Base-by-base conservation (phyloP, 1,284 basidiomycete genomes). In the Chondrostereum purpureum region DNA sequence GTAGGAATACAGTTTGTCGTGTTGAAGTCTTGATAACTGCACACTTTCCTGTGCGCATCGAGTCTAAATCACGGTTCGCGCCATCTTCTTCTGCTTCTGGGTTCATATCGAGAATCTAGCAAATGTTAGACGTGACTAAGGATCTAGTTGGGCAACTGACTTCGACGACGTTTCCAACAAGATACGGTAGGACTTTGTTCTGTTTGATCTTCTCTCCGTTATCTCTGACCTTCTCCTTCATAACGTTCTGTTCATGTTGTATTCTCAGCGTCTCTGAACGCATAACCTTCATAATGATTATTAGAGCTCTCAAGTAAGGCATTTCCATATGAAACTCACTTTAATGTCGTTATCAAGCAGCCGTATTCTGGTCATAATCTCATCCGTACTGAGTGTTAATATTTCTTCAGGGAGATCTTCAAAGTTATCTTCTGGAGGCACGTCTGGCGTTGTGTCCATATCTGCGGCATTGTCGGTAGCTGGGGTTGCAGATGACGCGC, bases 1-100 rank as follows among this genome's bases (percentile, higher is more conserved):
- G 95, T 16, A 99, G 80, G 73, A 99, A 99, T 44, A 99, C 93
- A 35, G 96, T 99, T 73, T 94, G 92, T 49, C 96, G 84, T 4
- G 95, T 99, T 0, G 92, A 94, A 1, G 95, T 99, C 72, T 98
- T 99, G 73, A 99, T 94, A 43, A 98, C 95, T 4, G 95, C 96
- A 58, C 92, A 97, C 73, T 98, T 97, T 36, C 93, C 91, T 68
- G 92, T 93, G 54, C 92, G 88, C 73, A 91, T 88, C 14, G 89
- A 89, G 62, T 97, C 91, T 44, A 95, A 71, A 63, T 98, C 95
- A 56, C 91, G 87, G 56, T 92, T 90, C 14, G 93, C 92, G 39
- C 93, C 94, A 49, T 94, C 90, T 58, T 95, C 92, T 64, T 94
- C 88, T 45, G 80, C 83, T 62, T 94, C 90, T 11, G 92, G 89